phyloP scores from a whole-genome alignment of 2,329 filamentous ascomycete species.

The Hypoxylon rubiginosum region DNA sequence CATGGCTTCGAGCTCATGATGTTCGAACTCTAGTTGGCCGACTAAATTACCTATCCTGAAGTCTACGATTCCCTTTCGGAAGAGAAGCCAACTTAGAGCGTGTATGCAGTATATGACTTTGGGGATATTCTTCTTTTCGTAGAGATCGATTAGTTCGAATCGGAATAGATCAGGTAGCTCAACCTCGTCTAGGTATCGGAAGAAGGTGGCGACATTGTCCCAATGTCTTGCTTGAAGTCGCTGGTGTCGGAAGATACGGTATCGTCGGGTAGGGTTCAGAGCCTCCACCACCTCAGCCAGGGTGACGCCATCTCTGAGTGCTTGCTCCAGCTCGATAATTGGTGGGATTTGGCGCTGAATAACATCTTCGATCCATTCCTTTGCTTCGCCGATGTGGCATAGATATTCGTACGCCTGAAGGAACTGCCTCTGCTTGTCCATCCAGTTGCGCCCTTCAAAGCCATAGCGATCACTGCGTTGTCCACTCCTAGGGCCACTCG shows the following conservation, averaged over 20 bases:
- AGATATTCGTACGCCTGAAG: slow-evolving; percentile 98
- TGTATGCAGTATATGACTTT: slow-evolving; percentile 99
- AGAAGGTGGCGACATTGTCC: slow-evolving; percentile 97
- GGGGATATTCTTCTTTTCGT: slow-evolving; percentile 99
- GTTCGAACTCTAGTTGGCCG: slow-evolving; percentile 95
- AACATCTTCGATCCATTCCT: slow-evolving; percentile 90
- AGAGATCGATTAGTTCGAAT: slow-evolving; percentile 96
- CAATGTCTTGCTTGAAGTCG: slow-evolving; percentile 95
- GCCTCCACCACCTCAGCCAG: slow-evolving; percentile 94
- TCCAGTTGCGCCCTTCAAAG: slow-evolving; percentile 93
- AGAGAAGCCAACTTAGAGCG: slow-evolving; percentile 96
- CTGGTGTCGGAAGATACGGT: slow-evolving; percentile 86
- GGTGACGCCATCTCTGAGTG: slow-evolving; percentile 91
- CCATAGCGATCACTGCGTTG: slow-evolving; percentile 67
- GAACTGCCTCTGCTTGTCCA: slow-evolving; percentile 98
- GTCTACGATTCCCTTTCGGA: slow-evolving; percentile 92
- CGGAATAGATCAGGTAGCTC: slow-evolving; percentile 95
- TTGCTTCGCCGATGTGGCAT: slow-evolving; percentile 98
- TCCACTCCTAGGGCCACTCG: slow-evolving; percentile 57
- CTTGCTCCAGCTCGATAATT: slow-evolving; percentile 94
- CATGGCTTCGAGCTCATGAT: slow-evolving; percentile 96
- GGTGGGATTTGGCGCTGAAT: slow-evolving; percentile 75
- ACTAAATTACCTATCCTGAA: slow-evolving; percentile 98
- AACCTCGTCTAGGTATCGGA: slow-evolving; percentile 90
- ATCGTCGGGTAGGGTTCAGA: slow-evolving; percentile 80